Base-by-base conservation (phyloP, 306 rosid species). In the Mucuna pruriens region DNA sequence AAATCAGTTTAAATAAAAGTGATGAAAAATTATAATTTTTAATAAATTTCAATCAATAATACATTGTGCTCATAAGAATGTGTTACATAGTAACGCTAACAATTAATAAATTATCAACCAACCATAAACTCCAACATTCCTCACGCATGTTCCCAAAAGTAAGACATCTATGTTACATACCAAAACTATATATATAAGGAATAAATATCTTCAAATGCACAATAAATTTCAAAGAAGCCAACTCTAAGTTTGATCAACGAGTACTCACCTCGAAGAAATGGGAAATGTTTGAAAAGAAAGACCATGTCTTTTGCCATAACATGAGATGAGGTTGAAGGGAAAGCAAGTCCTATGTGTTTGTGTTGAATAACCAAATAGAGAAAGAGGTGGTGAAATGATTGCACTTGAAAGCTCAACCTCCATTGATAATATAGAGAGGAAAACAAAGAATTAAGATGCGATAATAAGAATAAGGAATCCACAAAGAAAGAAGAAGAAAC, bases 331-430 rank as follows among this genome's bases (percentile, higher is more conserved):
- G 71, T 48, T 79, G 10, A 78, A 33, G 34, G 78, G 77, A 66
- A 68, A 79, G 74, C 33, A 36, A 48, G 51, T 9, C 33, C n/a
- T 81, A 45, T 17, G 17, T 4, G 13, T 79, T 4, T 80, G 23
- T 76, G 65, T 74, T 5, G 85, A 78, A 57, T 77, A 45, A 57
- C 4, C 15, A 39, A 75, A 80, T 1, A 58, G 60, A 31, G 4
- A 63, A 17, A 4, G 46, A 38, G 70, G 71, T 42, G 78, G 38
- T 38, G 87, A 67, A n/a, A 78, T 19, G 3, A 76, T 34, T 16
- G 78, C 70, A 71, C 84, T 82, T 4, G 83, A 36, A 54, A 87
- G 60, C 86, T 75, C 86, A 4, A 88, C 81, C 79, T 89, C 92
- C 97, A 92, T 92, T 67, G 81, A 17, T 51, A 72, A 19, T 0